Evolutionary conservation across 2,329 filamentous ascomycete genomes (phyloP), one percentile per base, ranked within the genome.

Genomic region (Pyrenophora teres): DNA sequence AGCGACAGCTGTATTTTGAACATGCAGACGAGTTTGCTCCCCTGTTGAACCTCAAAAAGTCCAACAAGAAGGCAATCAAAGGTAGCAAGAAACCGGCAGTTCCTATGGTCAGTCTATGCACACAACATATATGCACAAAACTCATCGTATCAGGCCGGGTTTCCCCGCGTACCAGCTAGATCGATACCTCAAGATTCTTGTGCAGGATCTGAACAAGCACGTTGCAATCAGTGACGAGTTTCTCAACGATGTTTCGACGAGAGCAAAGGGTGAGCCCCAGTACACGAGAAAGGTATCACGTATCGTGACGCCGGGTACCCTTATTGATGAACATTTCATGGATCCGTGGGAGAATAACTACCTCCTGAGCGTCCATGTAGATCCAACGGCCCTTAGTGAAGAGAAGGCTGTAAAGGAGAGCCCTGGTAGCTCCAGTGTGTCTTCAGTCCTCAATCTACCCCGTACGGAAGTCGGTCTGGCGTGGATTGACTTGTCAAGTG

Each of bases 271-370:
- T 12, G 91, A 90, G 3, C 77, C 93, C 57, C 80, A 93, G 78
- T 95, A 94, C 71, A 89, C 95, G 70, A 87, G 94, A 21, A 86
- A 81, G 62, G 91, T 99, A 12, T 84, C 90, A 15, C 87, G 94
- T 50, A 87, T 99, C 62, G 86, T 99, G 67, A 97, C 94, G 0
- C 92, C 94, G 1, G 94, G 94, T 16, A 99, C 94, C 1, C 79
- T 99, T 46, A 96, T 99, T 60, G 94, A 99, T 73, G 94, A 99
- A 75, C 92, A 92, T 64, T 99, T 97, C 73, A 92, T 99, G 80
- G 90, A 97, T 70, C 90, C 92, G 1, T 93, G 89, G 69, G 86
- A 90, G 65, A 97, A 94, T 74, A 97, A 97, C 71, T 99, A 93
- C 72, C 81, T 97, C 30, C 83, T 97, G 70, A 87, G 90, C 32